These are phyloP conservation scores for Triticum timopheevii DNA, from an alignment of 176 grass and related monocot genomes.

Conservation along the genomic window DNA sequence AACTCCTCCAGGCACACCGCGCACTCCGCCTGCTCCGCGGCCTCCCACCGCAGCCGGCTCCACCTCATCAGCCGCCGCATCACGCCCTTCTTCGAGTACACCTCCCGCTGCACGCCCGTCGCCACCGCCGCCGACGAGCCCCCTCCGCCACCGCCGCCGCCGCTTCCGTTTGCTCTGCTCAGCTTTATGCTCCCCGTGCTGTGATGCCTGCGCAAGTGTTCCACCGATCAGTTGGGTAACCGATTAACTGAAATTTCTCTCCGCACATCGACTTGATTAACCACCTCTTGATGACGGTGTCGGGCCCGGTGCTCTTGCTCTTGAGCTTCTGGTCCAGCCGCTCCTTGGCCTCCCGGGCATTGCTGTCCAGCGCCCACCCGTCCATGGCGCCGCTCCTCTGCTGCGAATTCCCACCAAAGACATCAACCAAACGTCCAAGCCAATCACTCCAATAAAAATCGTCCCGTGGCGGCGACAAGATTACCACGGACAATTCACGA, in stretches of 20 bases:
- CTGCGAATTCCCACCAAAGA: conserved; percentile 3
- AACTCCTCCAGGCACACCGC: conserved; percentile 95
- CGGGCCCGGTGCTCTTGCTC: conserved; percentile 12
- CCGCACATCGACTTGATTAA: not conserved
- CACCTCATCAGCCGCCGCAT: conserved; percentile 65
- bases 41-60: conserved; percentile 78
- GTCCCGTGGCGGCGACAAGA: too few relatives aligned
- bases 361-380: conserved; percentile 59
- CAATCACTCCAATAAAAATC: too few relatives aligned
- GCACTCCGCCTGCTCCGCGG: conserved; percentile 64
- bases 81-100: conserved; percentile 66
- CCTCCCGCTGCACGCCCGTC: conserved; percentile 55
- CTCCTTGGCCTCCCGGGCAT: conserved; percentile 83
- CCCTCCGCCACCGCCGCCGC: not conserved
- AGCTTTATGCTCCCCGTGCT: conserved; percentile 62
- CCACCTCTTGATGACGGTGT: conserved; percentile 51
- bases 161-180: conserved; percentile 2
- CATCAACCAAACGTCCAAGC: too few relatives aligned
- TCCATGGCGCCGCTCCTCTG: conserved; percentile 53
- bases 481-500: too few relatives aligned
- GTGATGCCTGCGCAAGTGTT: conserved; percentile 45
- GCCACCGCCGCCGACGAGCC: not conserved
- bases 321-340: conserved; percentile 76
- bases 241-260: too few relatives aligned
- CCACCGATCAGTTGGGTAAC: not conserved